These are phyloP conservation scores for Penicillium concentricum DNA, from an alignment of 2,329 filamentous ascomycete species.

Conservation along the genomic window DNA sequence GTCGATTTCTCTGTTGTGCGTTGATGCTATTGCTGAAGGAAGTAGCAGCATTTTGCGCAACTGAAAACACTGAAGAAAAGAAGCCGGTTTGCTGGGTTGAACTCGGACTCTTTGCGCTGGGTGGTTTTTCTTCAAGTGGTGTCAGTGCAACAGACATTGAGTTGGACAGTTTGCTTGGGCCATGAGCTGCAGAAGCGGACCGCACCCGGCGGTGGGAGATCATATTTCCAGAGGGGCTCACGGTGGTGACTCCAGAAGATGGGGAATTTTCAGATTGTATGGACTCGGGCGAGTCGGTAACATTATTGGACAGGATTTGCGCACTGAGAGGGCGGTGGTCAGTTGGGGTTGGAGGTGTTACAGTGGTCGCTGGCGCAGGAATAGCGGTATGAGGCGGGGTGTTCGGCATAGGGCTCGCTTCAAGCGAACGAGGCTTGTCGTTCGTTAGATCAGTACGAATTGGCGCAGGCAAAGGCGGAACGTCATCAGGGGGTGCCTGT, in stretches of 20 bases:
- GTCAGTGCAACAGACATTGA: constrained; percentile 65
- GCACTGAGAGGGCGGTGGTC: constrained; percentile 43
- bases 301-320: constrained; percentile 29
- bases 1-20: constrained; percentile 49
- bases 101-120: constrained; percentile 55
- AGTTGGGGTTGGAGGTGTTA: constrained; percentile 64
- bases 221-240: constrained; percentile 67
- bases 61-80: constrained; percentile 90
- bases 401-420: constrained; percentile 27
- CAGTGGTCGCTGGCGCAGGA: constrained; percentile 54
- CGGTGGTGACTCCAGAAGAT: constrained; percentile 49
- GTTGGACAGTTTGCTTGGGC: constrained; percentile 84
- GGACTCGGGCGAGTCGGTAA: constrained; percentile 43
- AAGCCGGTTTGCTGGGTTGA: constrained; percentile 64
- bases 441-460: constrained; percentile 34
- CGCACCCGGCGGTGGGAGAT: constrained; percentile 67
- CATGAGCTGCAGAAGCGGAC: constrained; percentile 56
- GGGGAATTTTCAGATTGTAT: constrained; percentile 28
- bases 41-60: constrained; percentile 86
- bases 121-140: constrained; percentile 66
- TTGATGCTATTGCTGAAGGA: constrained; percentile 67
- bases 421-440: constrained; percentile 21
- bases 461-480: constrained; percentile 35
- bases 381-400: constrained; percentile 35
- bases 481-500: constrained; percentile 27